A percentile compares a stretch with the other conserved stretches of the same genome.
Conservation (phyloP, 768 basidiomycete genomes). For the Mycena venus region DNA sequence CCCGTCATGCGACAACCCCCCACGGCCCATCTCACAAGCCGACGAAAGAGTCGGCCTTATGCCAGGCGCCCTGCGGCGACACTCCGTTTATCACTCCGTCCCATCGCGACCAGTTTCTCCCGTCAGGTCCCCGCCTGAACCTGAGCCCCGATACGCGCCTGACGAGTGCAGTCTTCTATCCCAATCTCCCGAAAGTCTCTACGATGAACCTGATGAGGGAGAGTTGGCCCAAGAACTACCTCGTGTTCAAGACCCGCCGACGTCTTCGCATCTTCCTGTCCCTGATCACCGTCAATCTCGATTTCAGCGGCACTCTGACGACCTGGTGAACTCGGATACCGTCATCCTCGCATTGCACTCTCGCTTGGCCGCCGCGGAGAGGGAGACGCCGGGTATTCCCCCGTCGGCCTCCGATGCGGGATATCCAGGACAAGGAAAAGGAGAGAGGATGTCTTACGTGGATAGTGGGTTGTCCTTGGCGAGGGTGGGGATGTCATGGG, state of each 20-base stretch:
- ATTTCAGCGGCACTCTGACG: slow-evolving; percentile 37
- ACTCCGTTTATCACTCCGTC: slow-evolving; percentile 44
- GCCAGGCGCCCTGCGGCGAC: slow-evolving; percentile 42
- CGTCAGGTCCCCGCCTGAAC: background rate
- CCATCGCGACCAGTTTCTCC: slow-evolving; percentile 18
- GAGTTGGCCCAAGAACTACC: slow-evolving; percentile 1
- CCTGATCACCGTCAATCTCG: slow-evolving; percentile 1
- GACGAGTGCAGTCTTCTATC: slow-evolving; percentile 12
- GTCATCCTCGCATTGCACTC: slow-evolving; percentile 39
- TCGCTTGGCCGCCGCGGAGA: slow-evolving; percentile 56
- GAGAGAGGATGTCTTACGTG: slow-evolving; percentile 47
- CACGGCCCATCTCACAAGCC: background rate
- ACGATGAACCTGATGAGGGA: slow-evolving; percentile 25
- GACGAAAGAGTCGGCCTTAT: slow-evolving; percentile 19
- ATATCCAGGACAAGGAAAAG: slow-evolving; percentile 25
- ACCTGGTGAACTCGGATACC: slow-evolving; percentile 37
- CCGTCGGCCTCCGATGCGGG: slow-evolving; percentile 57
- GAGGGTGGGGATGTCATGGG: slow-evolving; percentile 54
- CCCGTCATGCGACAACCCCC: slow-evolving; percentile 44
- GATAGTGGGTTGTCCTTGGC: slow-evolving; percentile 65
- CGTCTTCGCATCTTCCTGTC: background rate
- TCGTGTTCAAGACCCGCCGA: background rate
- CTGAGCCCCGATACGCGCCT: background rate
- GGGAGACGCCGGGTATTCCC: slow-evolving; percentile 66
- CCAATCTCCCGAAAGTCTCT: slow-evolving; percentile 31